These are phyloP conservation scores for Blepharisma japonicum DNA, from an alignment of 73 alveolate species.

Conservation along the genomic window DNA sequence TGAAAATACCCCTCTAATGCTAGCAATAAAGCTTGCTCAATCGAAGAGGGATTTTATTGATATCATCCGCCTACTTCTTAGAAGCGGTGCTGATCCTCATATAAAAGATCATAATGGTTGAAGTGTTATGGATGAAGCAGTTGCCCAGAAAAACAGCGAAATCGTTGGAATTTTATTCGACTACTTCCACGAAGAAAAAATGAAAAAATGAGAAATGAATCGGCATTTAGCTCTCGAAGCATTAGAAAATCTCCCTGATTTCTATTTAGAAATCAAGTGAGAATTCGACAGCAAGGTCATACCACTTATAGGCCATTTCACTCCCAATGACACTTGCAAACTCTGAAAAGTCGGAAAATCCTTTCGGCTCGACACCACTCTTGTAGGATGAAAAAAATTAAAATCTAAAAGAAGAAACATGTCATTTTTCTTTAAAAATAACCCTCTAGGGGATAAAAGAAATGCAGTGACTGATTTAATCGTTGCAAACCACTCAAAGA, in stretches of 20 bases:
- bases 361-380: slow-evolving; percentile 26
- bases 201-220: neutral
- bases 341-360: slow-evolving; percentile 24
- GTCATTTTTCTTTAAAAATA: slow-evolving; percentile 13
- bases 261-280: slow-evolving; percentile 24
- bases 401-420: slow-evolving; percentile 19
- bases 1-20: slow-evolving; percentile 32
- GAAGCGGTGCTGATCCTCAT: slow-evolving; percentile 8
- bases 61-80: slow-evolving; percentile 9
- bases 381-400: slow-evolving; percentile 34
- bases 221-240: neutral
- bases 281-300: slow-evolving; percentile 32
- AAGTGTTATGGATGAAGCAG: slow-evolving; percentile 8
- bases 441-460: neutral
- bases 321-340: slow-evolving; percentile 18
- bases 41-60: neutral
- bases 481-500: neutral
- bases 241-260: slow-evolving; percentile 9
- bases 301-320: slow-evolving; percentile 17
- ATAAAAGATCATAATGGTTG: slow-evolving; percentile 24
- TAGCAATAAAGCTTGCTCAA: neutral
- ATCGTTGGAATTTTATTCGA: slow-evolving; percentile 16
- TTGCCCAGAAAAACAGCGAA: neutral
- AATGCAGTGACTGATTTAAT: neutral
- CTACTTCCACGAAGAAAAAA: neutral